phyloP scores from a whole-genome alignment of 192 early-diverging fungal species.

The Pilobolus umbonatus region DNA sequence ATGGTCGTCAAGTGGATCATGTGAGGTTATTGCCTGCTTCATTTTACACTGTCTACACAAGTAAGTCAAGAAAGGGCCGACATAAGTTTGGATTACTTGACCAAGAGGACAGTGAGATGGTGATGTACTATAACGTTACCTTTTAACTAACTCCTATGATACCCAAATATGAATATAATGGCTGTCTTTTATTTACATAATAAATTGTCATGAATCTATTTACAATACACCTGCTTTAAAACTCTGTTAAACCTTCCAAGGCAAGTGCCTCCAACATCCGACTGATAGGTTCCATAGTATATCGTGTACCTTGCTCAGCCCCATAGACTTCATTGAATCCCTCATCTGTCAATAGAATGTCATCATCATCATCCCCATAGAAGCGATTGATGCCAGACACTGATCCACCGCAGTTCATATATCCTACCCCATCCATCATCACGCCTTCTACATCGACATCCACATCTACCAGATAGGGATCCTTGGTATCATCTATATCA shows the following conservation, averaged over 20 bases:
- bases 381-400: neutral
- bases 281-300: constrained; percentile 22
- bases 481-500: constrained; percentile 4
- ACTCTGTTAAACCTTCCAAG: constrained; percentile 38
- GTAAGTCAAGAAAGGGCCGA: too few relatives aligned
- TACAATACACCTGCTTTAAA: too few relatives aligned
- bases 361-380: constrained; percentile 20
- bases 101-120: too few relatives aligned
- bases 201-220: too few relatives aligned
- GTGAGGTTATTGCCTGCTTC: constrained; percentile 22
- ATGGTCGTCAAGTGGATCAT: neutral
- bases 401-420: constrained; percentile 7
- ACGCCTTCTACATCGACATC: constrained; percentile 31
- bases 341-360: constrained; percentile 7
- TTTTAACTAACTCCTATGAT: neutral
- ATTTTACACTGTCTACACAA: constrained; percentile 22
- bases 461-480: constrained; percentile 26
- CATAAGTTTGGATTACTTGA: too few relatives aligned
- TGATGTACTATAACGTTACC: too few relatives aligned
- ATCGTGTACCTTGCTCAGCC: constrained; percentile 13
- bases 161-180: neutral
- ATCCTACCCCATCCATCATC: constrained; percentile 26
- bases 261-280: constrained; percentile 37
- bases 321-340: constrained; percentile 20
- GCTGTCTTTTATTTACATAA: neutral